Base-by-base conservation (phyloP, 2,329 filamentous ascomycete genomes). In the Pochonia chlamydosporia region DNA sequence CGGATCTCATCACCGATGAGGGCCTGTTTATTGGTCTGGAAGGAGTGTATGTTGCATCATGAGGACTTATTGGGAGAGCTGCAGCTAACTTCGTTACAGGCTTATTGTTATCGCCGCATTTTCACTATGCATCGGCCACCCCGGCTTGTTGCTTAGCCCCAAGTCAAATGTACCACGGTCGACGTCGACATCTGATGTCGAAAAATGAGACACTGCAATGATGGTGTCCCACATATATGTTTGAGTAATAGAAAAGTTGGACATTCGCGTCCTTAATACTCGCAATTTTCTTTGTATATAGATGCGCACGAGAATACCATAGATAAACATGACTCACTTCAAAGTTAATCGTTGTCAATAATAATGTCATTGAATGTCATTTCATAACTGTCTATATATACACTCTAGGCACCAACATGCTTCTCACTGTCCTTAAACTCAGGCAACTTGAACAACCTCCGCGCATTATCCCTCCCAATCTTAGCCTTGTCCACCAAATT, bases 1-100 rank as follows among this genome's bases (percentile, higher is more conserved):
- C 79, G 0, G 59, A 68, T 5, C 61, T 84, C 47, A 77, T 84
- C 35, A 66, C 66, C 4, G 57, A 80, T 35, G 63, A 81, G 56
- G 62, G 60, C 0, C 57, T 75, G 3, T 81, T 81, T 51, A 78
- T 80, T 51, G 73, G 63, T 0, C 64, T 81, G 0, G 78, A 81
- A 63, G 75, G 74, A 61, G 66, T 67, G 68, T 71, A 57, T 54
- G 66, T 5, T 21, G 25, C 2, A n/a, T n/a, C n/a, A n/a, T n/a
- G n/a, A n/a, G n/a, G n/a, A n/a, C n/a, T n/a, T n/a, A n/a, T n/a
- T n/a, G n/a, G n/a, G n/a, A n/a, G n/a, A n/a, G n/a, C n/a, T n/a
- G n/a, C 3, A 4, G n/a, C 11, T 11, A 1, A 42, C 16, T 31
- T 7, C 42, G 10, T 60, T 2, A 5, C 10, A 69, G 63, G 0